Evolutionary conservation across 192 early-diverging fungal genomes (phyloP), one percentile per base, ranked within the genome.

Genomic region (Gonapodya prolifera): DNA sequence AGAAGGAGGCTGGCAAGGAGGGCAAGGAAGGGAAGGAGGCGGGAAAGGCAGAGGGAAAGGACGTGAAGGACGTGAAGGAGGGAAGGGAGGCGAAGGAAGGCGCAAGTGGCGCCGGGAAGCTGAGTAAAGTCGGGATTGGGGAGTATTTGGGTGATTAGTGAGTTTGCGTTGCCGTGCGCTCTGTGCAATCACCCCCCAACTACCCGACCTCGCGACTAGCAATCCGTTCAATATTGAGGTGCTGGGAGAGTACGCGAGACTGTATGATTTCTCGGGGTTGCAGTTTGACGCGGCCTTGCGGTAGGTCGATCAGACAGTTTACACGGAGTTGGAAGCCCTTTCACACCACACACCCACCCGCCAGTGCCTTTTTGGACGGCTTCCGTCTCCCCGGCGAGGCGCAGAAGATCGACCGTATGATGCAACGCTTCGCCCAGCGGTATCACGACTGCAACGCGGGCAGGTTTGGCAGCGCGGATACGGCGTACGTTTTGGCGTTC

Each of bases 371-470:
- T 61, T 80, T 99, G 17, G 96, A 95, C 77, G 89, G 91, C 34
- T 99, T 99, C 86, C 89, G 98, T 29, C 82, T 99, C 28, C 97
- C 97, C 8, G 98, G 98, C 35, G 98, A 99, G 86, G 91, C 97
- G 33, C 97, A 98, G 83, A 95, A 96, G 81, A 99, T 99, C 76
- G 95, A 96, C 75, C 88, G 98, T 16, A 92, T 98, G 34, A 88
- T 98, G 81, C 94, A 98, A 80, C 87, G 89, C 1, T 99, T 99
- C 86, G 90, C 98, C 2, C 86, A 87, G 1, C 87, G 83, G 0
- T 99, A 94, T 79, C 95, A 89, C 84, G 89, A 89, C 1, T 81
- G 89, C 33, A 87, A 35, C 77, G 89, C 83, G 18, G 78, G 69
- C 23, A 86, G 91, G n/a, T 89, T 98, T 79, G 91, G 90, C 2